These are phyloP conservation scores for Thalassiosira livingstoniorum DNA, from an alignment of 352 stramenopile genomes.

Conservation along the genomic window DNA sequence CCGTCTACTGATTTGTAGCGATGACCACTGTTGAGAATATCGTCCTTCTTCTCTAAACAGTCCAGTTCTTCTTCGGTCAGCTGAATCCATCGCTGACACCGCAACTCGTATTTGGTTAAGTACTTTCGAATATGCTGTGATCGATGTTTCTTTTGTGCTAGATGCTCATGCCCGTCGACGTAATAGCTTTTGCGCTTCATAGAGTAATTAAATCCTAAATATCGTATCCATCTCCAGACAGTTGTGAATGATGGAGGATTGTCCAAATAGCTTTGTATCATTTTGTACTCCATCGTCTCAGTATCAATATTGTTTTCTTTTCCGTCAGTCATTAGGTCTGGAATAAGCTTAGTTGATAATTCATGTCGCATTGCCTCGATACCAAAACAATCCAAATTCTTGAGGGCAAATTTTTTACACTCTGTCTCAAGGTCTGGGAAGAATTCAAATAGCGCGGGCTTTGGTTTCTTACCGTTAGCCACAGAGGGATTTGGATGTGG, in stretches of 20 bases:
- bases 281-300: constrained; percentile 1
- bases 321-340: neutral
- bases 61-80: neutral
- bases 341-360: constrained; percentile 6
- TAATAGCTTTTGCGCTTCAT: neutral
- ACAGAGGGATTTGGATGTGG: constrained; percentile 19
- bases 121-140: neutral
- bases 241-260: constrained; percentile 11
- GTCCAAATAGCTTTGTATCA: constrained; percentile 1
- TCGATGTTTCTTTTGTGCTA: constrained; percentile 7
- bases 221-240: constrained; percentile 13
- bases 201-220: neutral
- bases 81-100: constrained; percentile 10
- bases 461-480: constrained; percentile 5
- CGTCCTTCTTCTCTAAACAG: neutral
- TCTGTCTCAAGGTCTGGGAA: constrained; percentile 1
- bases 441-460: constrained; percentile 13
- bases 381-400: constrained; percentile 22
- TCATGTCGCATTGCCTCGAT: constrained; percentile 29
- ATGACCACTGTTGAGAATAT: constrained; percentile 15
- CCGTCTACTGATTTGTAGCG: neutral
- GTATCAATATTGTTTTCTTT: neutral
- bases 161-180: neutral
- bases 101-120: neutral
- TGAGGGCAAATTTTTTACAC: constrained; percentile 7